phyloP scores from a whole-genome alignment of 768 basidiomycete genomes.

The Lactarius akahatsu region DNA sequence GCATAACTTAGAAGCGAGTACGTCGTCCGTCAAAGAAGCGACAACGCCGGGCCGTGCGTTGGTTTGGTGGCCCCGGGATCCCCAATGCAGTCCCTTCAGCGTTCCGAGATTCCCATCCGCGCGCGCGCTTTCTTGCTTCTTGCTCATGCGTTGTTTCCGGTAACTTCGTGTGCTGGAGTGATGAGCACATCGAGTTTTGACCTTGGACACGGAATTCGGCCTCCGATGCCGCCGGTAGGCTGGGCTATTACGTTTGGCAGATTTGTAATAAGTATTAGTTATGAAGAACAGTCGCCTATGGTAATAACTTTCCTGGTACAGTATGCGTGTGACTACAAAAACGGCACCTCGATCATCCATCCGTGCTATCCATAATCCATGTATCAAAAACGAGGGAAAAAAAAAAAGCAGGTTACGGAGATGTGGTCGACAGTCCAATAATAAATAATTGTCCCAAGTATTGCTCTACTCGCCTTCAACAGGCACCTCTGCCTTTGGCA shows the following conservation, averaged over 20 bases:
- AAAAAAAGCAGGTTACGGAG: slow-evolving; percentile 8
- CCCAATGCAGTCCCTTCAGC: not conserved
- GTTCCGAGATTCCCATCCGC: slow-evolving; percentile 21
- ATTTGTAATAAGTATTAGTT: slow-evolving; percentile 22
- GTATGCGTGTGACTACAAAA: slow-evolving; percentile 13
- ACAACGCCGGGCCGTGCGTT: not conserved
- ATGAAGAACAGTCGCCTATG: slow-evolving; percentile 14
- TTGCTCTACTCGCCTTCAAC: slow-evolving; percentile 21
- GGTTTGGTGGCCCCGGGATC: not conserved
- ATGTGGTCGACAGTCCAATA: slow-evolving; percentile 9
- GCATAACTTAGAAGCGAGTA: slow-evolving; percentile 14
- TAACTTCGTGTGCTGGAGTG: not conserved
- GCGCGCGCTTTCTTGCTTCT: not conserved
- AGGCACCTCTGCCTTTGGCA: slow-evolving; percentile 12
- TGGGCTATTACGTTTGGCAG: slow-evolving; percentile 19
- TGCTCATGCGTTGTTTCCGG: not conserved
- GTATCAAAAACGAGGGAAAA: slow-evolving; percentile 5
- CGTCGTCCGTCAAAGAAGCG: slow-evolving; percentile 4
- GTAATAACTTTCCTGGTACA: slow-evolving; percentile 24
- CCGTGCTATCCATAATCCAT: slow-evolving; percentile 20
- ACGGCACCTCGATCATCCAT: slow-evolving; percentile 21
- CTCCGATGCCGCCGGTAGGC: slow-evolving; percentile 7
- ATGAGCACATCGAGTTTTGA: not conserved
- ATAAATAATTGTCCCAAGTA: slow-evolving; percentile 23
- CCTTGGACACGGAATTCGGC: slow-evolving; percentile 6